Evolutionary conservation across 768 basidiomycete genomes (phyloP).

Genomic region (Tylopilus balloui): DNA sequence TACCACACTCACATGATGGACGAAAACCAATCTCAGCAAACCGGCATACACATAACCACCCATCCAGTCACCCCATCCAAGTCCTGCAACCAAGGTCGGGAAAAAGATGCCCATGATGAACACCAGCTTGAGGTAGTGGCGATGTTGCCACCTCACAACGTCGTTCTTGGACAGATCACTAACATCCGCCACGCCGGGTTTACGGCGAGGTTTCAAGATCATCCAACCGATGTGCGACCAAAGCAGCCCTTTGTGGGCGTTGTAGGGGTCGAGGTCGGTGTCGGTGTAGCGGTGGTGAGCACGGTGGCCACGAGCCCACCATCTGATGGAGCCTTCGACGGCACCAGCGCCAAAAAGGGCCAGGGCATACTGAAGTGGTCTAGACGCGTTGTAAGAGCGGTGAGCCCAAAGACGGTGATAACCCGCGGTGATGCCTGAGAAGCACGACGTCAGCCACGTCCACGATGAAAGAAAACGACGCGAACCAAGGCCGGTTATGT

Average conservation of each 20-base stretch:
- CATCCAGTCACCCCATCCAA: conserved; percentile 78
- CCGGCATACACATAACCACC: conserved; percentile 88
- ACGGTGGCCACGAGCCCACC: conserved; percentile 98
- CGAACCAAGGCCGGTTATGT: conserved; percentile 77
- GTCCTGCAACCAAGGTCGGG: conserved; percentile 73
- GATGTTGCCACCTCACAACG: conserved; percentile 85
- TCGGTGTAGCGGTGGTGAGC: conserved; percentile 97
- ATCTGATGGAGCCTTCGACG: conserved; percentile 94
- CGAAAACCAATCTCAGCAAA: conserved; percentile 72
- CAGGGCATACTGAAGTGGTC: conserved; percentile 79
- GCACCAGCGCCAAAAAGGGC: conserved; percentile 87
- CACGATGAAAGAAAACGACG: conserved; percentile 26
- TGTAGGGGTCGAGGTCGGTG: conserved; percentile 95
- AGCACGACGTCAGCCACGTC: conserved; percentile 29
- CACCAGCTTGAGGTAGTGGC: conserved; percentile 68
- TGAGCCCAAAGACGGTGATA: conserved; percentile 99
- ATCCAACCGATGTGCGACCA: conserved; percentile 93
- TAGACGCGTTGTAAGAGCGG: conserved; percentile 88
- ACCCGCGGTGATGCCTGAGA: conserved; percentile 77
- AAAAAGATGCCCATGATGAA: conserved; percentile 65
- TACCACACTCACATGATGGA: conserved; percentile 68
- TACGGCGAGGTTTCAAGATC: conserved; percentile 84
- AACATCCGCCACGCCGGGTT: conserved; percentile 86
- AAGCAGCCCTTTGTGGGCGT: conserved; percentile 82
- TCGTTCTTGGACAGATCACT: conserved; percentile 78